Evolutionary conservation across 306 rosid species (phyloP), one percentile per base, ranked within the genome.

Genomic region (Glycine soja): DNA sequence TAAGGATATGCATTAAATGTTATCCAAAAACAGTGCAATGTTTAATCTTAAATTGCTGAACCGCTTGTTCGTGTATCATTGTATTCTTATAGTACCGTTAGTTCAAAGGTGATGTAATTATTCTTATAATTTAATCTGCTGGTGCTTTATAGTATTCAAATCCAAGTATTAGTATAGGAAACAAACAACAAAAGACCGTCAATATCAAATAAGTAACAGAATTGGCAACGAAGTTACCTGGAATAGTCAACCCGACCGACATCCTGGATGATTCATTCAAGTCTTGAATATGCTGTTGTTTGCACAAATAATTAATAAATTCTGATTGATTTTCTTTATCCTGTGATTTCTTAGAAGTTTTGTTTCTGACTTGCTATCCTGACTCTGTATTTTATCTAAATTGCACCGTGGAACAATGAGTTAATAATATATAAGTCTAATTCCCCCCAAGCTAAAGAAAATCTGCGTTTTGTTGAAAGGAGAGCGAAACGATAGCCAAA

Each of bases 1-100:
- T 53, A 24, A 53, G 79, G 59, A 69, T 74, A 69, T 50, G 61
- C 24, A 59, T 85, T 80, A 66, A 77, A 76, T 80, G 57, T 32
- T 75, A 43, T 80, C 12, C 42, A 45, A 81, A 36, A 66, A 30
- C 24, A 81, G 53, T 46, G 77, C 46, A 54, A 53, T 58, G 34
- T 64, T 32, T 42, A 19, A 71, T 62, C 70, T 65, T 7, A 11
- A 7, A 46, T 7, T 71, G 48, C 66, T 1, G 68, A 66, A 68
- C 48, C 46, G 81, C 82, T 70, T 70, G 54, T 46, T 40, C 14
- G 30, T 82, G 48, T 70, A 52, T 4, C 8, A 8, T 59, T 34
- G 24, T 19, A 59, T 40, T 34, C 45, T 18, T 50, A 67, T 42
- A 77, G 42, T 9, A 76, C 36, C 42, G 66, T 10, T 10, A 64